A percentile compares a stretch with the other conserved stretches of the same genome.
These are phyloP conservation scores for Hevea brasiliensis DNA, from an alignment of 345 rosid species.

Conservation along the genomic window DNA sequence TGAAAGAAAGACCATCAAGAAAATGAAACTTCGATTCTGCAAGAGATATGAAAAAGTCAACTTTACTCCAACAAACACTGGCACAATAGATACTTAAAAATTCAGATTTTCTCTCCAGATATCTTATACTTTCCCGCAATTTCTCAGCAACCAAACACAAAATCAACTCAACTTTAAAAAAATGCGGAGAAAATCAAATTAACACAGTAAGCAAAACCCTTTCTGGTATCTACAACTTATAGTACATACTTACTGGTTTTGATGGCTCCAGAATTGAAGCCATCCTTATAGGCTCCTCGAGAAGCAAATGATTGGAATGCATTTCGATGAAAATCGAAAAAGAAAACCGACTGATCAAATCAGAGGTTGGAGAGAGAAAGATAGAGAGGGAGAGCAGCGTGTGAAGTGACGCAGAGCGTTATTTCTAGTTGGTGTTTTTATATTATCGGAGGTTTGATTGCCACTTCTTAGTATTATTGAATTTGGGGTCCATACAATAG, in stretches of 20 bases:
- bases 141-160: conserved; percentile 1
- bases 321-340: conserved; percentile 27
- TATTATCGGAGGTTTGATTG: no score
- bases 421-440: no score
- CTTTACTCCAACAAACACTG: neutral
- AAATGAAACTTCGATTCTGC: neutral
- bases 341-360: no score
- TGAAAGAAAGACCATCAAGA: neutral
- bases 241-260: conserved; percentile 38
- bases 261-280: conserved; percentile 71
- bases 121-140: neutral
- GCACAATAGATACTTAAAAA: neutral
- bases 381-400: no score
- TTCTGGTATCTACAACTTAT: neutral
- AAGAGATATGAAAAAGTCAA: neutral
- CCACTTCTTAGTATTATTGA: no score
- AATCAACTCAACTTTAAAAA: neutral
- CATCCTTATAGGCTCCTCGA: conserved; percentile 65
- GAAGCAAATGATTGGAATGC: conserved; percentile 47
- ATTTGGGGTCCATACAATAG: no score
- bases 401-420: no score
- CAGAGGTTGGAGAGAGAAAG: neutral
- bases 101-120: neutral
- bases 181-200: neutral
- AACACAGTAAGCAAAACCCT: neutral